These are phyloP conservation scores for Lactarius deliciosus DNA, from an alignment of 768 basidiomycete genomes.

Conservation along the genomic window DNA sequence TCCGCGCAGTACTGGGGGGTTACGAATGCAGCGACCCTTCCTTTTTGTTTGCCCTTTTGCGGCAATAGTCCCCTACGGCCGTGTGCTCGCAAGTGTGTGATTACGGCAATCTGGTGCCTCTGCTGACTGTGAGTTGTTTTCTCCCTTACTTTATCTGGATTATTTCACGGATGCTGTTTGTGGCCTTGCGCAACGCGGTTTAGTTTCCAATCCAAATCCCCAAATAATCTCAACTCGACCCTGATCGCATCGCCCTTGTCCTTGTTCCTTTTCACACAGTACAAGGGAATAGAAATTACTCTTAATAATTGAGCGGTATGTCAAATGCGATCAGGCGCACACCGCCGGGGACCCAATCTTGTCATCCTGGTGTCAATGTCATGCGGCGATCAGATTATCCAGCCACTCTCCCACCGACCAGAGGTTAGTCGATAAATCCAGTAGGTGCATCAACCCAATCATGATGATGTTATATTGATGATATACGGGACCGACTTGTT, in stretches of 20 bases:
- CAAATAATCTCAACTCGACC: background rate
- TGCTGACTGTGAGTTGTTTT: background rate
- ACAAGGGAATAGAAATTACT: background rate
- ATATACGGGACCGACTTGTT: background rate
- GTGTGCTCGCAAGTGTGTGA: background rate
- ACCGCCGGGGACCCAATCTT: background rate
- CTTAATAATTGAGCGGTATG: background rate
- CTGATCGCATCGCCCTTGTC: background rate
- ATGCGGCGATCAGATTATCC: conserved; percentile 1
- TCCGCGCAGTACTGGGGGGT: conserved; percentile 3
- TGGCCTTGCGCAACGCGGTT: background rate
- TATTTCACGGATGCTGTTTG: background rate
- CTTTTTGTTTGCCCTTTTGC: conserved; percentile 15
- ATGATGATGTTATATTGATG: background rate
- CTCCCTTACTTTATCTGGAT: background rate
- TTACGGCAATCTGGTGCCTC: background rate
- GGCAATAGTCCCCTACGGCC: background rate
- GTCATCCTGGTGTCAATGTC: background rate
- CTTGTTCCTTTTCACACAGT: background rate
- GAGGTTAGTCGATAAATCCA: background rate
- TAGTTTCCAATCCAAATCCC: background rate
- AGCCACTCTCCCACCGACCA: conserved; percentile 1
- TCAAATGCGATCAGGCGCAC: background rate
- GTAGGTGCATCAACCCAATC: background rate
- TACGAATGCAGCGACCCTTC: conserved; percentile 7